A percentile compares a stretch with the other conserved stretches of the same genome.
Evolutionary conservation across 106 monocot species (phyloP).

Genomic region (Allium cepa): DNA sequence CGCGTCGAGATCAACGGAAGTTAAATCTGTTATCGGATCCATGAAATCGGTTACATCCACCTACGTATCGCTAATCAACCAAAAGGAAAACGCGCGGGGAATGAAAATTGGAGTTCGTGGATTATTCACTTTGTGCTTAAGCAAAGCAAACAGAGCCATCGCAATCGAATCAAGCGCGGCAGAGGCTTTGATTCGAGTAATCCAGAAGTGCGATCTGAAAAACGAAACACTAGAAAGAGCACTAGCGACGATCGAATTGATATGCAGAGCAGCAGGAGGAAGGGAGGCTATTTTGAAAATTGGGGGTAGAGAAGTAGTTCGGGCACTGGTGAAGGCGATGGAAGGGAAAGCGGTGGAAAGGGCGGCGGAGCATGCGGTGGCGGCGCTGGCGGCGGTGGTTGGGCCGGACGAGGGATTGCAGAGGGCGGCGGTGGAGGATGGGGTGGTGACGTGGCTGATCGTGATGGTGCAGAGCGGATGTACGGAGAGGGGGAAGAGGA

Average conservation of each 20-base stretch:
- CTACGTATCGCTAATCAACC: constrained; percentile 39
- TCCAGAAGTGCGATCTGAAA: constrained; percentile 24
- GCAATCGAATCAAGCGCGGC: constrained; percentile 56
- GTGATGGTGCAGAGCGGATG: constrained; percentile 94
- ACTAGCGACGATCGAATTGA: constrained; percentile 68
- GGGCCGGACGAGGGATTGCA: constrained; percentile 39
- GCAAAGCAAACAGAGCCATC: constrained; percentile 55
- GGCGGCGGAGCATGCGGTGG: constrained; percentile 52
- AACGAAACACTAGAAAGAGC: constrained; percentile 44
- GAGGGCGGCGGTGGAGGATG: constrained; percentile 64
- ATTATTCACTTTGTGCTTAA: constrained; percentile 69
- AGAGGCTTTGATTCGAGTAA: constrained; percentile 30
- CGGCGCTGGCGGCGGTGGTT: constrained; percentile 59
- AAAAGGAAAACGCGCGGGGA: constrained; percentile 21
- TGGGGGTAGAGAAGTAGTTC: constrained; percentile 16
- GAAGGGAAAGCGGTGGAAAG: constrained; percentile 32
- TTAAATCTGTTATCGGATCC: constrained; percentile 11
- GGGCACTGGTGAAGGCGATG: constrained; percentile 19
- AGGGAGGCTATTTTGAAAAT: constrained; percentile 38
- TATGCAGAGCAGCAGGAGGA: constrained; percentile 59
- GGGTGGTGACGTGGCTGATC: constrained; percentile 65
- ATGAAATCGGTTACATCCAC: constrained; percentile 31
- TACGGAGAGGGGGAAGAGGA: constrained; percentile 79
- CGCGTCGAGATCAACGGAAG: constrained; percentile 28
- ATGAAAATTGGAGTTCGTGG: constrained; percentile 51